Evolutionary conservation across 768 basidiomycete species (phyloP), one percentile per base, ranked within the genome.

Genomic region (Inosperma sp.): DNA sequence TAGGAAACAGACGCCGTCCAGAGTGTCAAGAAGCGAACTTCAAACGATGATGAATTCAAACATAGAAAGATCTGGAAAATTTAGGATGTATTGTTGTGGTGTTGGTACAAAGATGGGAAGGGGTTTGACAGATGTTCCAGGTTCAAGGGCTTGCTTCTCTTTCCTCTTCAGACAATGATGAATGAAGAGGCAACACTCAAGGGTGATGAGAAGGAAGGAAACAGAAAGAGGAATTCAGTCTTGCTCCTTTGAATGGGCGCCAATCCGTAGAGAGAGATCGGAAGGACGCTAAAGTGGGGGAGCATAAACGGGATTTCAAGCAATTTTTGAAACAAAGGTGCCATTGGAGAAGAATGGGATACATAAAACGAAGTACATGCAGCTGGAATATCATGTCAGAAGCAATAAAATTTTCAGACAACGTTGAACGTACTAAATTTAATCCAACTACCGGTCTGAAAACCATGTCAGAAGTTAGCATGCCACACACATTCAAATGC

Each of bases 1-100:
- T 92, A 66, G 69, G 65, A 63, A 59, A 52, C 67, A 58, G 56
- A 82, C 85, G 85, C 79, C 81, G 82, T 79, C 85, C 93, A 94
- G 93, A 94, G 93, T 95, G 93, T 94, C 80, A 80, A 79, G 79
- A 90, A 95, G 92, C 93, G 65, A 48, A 30, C 29, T 49, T 30
- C 27, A 48, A 21, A 45, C 29, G 39, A 31, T 34, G 21, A 17
- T n/a, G 35, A 16, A 46, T 41, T 39, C 10, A 31, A 23, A n/a
- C n/a, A n/a, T n/a, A n/a, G n/a, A n/a, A n/a, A n/a, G n/a, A n/a
- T n/a, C n/a, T n/a, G n/a, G n/a, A 34, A 25, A 25, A 44, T 27
- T 4, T 13, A 14, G n/a, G 29, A 7, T 25, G 16, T 14, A 43
- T 25, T 27, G 39, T 25, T 7, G 12, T 16, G 21, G 12, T 13